Conservation (phyloP, 352 stramenopile genomes). For the Globisporangium middletonii region DNA sequence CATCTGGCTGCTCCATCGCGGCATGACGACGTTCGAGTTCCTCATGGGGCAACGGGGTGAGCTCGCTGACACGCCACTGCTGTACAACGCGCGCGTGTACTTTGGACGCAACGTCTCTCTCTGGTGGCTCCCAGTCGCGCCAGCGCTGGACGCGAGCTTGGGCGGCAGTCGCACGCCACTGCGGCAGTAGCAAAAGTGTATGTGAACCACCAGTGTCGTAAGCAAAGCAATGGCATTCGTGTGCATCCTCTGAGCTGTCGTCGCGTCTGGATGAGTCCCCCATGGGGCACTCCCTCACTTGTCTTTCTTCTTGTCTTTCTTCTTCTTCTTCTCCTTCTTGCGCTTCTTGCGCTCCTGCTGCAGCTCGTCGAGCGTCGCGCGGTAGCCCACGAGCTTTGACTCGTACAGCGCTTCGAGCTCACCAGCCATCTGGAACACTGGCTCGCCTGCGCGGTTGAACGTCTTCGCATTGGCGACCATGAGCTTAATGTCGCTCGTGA, state of each 20-base stretch:
- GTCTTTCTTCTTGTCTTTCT: slow-evolving; percentile 87
- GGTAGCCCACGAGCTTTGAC: slow-evolving; percentile 58
- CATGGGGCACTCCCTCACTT: slow-evolving; percentile 29
- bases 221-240: not conserved
- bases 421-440: slow-evolving; percentile 79
- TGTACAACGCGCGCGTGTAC: slow-evolving; percentile 53
- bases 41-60: slow-evolving; percentile 46
- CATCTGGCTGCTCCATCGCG: slow-evolving; percentile 54
- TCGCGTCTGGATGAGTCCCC: not conserved
- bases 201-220: slow-evolving; percentile 7
- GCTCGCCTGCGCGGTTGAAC: slow-evolving; percentile 77
- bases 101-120: slow-evolving; percentile 47
- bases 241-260: not conserved
- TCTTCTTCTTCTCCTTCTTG: slow-evolving; percentile 89
- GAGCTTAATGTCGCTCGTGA: slow-evolving; percentile 70
- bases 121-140: slow-evolving; percentile 56
- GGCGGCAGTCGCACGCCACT: slow-evolving; percentile 10
- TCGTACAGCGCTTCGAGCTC: slow-evolving; percentile 76
- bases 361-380: slow-evolving; percentile 68
- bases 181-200: slow-evolving; percentile 39
- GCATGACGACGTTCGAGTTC: slow-evolving; percentile 77
- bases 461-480: slow-evolving; percentile 81
- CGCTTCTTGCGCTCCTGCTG: slow-evolving; percentile 80
- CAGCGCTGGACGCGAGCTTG: slow-evolving; percentile 26
- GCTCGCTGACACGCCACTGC: slow-evolving; percentile 33